Base-by-base conservation (phyloP, 108 stramenopile species). In the Cyclotella kingstonii region DNA sequence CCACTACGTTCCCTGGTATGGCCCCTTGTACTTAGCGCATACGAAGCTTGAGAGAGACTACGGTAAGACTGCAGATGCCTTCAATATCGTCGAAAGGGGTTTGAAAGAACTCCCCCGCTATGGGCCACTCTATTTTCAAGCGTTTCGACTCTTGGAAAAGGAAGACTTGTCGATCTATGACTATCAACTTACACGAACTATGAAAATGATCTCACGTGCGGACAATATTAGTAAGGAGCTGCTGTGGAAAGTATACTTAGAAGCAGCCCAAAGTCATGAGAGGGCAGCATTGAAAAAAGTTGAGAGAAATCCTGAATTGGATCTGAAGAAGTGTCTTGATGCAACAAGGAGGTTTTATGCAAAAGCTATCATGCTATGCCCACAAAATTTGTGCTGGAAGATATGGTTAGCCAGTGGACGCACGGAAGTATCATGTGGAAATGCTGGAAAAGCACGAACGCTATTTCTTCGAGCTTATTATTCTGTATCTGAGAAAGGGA, bases 101-200 rank as follows among this genome's bases (percentile, higher is more conserved):
- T 68, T 99, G 42, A 66, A 65, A 53, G 93, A 95, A 39, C 85
- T 96, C 26, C 96, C 96, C 28, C 82, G 94, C 25, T 97, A 98
- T 58, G 96, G 96, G 11, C 96, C 98, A 9, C 81, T 98, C 17
- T 98, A 97, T 94, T 98, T 97, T 57, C 93, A 92, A 30, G 96
- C 96, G 10, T 95, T 98, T 53, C 83, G 95, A 5, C 64, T 97
- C 15, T 81, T 82, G 42, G 94, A 97, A 54, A 82, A 82, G 44
- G 59, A 85, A 27, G 96, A 90, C 47, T 42, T 86, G 5, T 58
- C 67, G 18, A 59, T 68, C 12, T 59, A 66, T 26, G 54, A 52
- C 18, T 88, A 65, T 54, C 28, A 81, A 29, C 77, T 96, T 23
- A 81, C 84, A 7, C 73, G 80, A 31, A 81, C 93, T 5, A 80